Base-by-base conservation (phyloP, 179 eudicot genomes). In the Beta lomatogona region DNA sequence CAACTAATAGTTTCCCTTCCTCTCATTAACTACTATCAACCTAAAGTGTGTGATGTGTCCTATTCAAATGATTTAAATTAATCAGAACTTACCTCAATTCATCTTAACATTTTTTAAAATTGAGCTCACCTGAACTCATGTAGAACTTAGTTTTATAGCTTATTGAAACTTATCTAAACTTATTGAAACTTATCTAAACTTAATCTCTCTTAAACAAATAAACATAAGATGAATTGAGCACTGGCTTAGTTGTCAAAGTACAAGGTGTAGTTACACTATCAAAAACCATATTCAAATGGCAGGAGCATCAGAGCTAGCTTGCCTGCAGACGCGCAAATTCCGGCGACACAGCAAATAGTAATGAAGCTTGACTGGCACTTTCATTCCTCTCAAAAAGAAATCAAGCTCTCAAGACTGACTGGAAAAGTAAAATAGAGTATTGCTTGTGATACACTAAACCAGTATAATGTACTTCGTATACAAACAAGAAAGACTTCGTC, bases 401-500 rank as follows among this genome's bases (percentile, higher is more conserved):
- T 48, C 53, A 48, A 48, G 8, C 63, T 3, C 12, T 16, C 2
- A 58, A 18, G 16, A 5, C 11, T 19, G 22, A 58, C 63, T 58
- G 7, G 41, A 36, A 58, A 58, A 58, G 7, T 6, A 48, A 48
- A 48, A 55, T 12, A 76, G 10, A 46, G 25, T n/a, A 65, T 77
- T 59, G 72, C 72, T 65, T 77, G 22, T 28, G 15, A 44, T 66
- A 46, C 80, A 76, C 73, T 68, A 48, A 31, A 44, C n/a, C 28
- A 71, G 6, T 41, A 54, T 18, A 25, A 11, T 31, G 15, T 21
- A 10, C 19, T 19, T 13, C 18, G 68, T n/a, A 70, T 28, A 36
- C 41, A 36, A 36, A 36, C 41, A 36, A 11, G 19, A 66, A 65
- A 65, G 5, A 50, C 64, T 48, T 78, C 74, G 11, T 9, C 21